Percentiles rank a stretch among this genome's conserved stretches.
Evolutionary conservation across 1,284 basidiomycete genomes (phyloP).

Genomic region (Ceratobasidium sp.): DNA sequence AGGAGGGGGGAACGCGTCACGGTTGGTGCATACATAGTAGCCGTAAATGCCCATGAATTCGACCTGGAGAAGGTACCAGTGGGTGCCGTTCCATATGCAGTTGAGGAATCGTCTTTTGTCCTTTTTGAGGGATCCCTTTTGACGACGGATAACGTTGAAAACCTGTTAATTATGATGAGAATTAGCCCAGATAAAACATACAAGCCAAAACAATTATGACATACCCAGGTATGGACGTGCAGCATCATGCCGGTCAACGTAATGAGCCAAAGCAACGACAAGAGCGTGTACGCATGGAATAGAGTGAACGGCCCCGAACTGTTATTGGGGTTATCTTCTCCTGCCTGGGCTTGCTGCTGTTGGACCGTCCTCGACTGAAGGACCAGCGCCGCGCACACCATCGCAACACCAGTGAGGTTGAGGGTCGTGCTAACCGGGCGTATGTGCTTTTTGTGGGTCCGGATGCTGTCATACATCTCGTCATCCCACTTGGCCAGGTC

Average conservation of each 20-base stretch:
- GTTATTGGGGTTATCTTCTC: background rate
- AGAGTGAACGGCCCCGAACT: constrained; percentile 20
- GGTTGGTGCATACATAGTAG: constrained; percentile 41
- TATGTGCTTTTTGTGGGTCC: constrained; percentile 29
- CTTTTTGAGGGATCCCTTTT: background rate
- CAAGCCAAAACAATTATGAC: background rate
- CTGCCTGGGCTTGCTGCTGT: background rate
- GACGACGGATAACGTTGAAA: constrained; percentile 38
- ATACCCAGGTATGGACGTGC: constrained; percentile 43
- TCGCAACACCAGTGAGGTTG: constrained; percentile 34
- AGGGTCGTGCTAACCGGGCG: constrained; percentile 36
- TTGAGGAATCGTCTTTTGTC: constrained; percentile 13
- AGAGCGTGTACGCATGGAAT: constrained; percentile 36
- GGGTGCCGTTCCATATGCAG: constrained; percentile 40
- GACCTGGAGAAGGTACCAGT: constrained; percentile 42
- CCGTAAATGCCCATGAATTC: constrained; percentile 36
- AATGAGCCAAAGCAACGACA: constrained; percentile 40
- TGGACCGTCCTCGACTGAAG: constrained; percentile 19
- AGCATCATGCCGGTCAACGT: constrained; percentile 36
- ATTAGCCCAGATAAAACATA: background rate
- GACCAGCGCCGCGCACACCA: constrained; percentile 24
- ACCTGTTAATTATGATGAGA: background rate
- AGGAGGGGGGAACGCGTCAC: constrained; percentile 19
- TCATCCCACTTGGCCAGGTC: constrained; percentile 15
- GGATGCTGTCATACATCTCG: constrained; percentile 37